Conservation (phyloP, 2,329 filamentous ascomycete genomes). For the Diaporthe longicolla region DNA sequence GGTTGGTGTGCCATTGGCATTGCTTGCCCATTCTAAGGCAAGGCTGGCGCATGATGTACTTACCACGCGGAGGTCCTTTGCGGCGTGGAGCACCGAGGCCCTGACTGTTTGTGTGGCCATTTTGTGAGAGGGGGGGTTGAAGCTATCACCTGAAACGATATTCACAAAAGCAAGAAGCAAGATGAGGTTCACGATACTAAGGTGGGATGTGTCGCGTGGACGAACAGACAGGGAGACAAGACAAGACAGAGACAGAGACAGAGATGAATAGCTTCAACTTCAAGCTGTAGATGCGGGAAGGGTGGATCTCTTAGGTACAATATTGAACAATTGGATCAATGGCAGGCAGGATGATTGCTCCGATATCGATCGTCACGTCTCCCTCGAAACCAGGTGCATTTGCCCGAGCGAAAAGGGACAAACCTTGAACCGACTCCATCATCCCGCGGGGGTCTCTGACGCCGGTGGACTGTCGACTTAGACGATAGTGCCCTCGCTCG, state of each 20-base stretch:
- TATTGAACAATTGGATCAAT: constrained; percentile 16
- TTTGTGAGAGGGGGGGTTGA: constrained; percentile 22
- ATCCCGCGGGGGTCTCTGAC: constrained; percentile 37
- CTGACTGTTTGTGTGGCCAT: constrained; percentile 53
- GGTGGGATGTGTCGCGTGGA: not conserved
- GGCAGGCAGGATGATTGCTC: constrained; percentile 32
- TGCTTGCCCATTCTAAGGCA: not conserved
- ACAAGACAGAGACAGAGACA: not conserved
- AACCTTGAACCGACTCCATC: constrained; percentile 34
- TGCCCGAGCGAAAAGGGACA: constrained; percentile 19
- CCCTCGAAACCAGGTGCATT: constrained; percentile 21
- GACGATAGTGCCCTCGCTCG: not conserved
- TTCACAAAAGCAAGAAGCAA: not conserved
- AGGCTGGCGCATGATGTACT: constrained; percentile 43
- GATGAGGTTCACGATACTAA: constrained; percentile 22
- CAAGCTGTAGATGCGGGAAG: not conserved
- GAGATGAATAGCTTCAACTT: constrained; percentile 32
- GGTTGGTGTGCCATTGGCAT: not conserved
- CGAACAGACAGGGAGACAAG: too few relatives aligned
- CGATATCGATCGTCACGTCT: constrained; percentile 38
- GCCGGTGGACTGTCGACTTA: constrained; percentile 33
- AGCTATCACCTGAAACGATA: not conserved
- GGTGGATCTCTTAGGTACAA: constrained; percentile 26
- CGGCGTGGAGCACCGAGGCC: constrained; percentile 69
- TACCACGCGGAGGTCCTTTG: constrained; percentile 65